Base-by-base conservation (phyloP, 495 filamentous ascomycete species). In the Aspergillus homomorphus region DNA sequence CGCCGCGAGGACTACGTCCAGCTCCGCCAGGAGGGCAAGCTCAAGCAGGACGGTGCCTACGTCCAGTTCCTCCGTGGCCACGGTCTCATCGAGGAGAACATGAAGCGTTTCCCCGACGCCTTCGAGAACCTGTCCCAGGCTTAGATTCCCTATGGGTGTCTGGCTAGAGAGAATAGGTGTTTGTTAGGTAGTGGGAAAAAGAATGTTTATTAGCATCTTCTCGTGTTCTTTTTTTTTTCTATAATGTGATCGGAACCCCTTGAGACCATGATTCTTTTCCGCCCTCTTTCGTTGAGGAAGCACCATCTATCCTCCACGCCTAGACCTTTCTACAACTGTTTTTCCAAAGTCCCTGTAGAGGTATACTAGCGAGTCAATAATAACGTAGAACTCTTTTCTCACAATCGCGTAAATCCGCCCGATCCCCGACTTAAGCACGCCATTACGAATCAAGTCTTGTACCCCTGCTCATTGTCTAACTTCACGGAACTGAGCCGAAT, bases 1-100 rank as follows among this genome's bases (percentile, higher is more conserved):
- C 89, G 90, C 66, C 93, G 95, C 68, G 94, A 97, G 59, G 94
- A 98, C 76, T 98, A 97, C 82, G 78, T 95, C 69, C 82, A 89
- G 80, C 87, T 90, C 82, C 92, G 94, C 84, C 80, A 88, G 73
- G 87, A 85, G 74, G 94, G 94, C 74, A 85, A 86, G 75, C 84
- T 98, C 77, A 86, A 88, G 81, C 86, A 92, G 66, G 94, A 98
- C 75, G 94, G 94, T 85, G 95, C 95, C 67, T 98, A 98, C 78
- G 95, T 98, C 64, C 90, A 98, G 84, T 98, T 98, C 87, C 83
- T 98, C 65, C 82, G 83, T 79, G 92, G 92, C 83, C 86, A 93
- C 75, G 94, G 94, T 69, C 82, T 78, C 69, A 76, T 98, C 57
- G 85, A 82, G 73, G 63, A 90, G 66, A 98, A 98, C 87, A 87